Conservation (phyloP, 2,329 filamentous ascomycete species). For the Aulographum hederae region DNA sequence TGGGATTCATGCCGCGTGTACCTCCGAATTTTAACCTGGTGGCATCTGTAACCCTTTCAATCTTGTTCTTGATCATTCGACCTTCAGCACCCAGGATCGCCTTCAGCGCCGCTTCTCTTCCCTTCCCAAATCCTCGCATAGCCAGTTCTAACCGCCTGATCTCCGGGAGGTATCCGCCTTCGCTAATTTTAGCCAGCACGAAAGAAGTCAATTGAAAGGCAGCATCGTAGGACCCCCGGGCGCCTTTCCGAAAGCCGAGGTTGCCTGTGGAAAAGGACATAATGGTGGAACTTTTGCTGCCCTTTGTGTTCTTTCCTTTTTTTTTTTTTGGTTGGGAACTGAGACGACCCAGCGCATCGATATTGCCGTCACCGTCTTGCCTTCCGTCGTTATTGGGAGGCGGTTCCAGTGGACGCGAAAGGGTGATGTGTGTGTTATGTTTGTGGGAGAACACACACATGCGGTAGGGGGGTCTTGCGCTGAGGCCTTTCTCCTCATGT, state of each 20-base stretch:
- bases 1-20: slow-evolving; percentile 65
- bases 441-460: slow-evolving; percentile 74
- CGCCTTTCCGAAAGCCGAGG: slow-evolving; percentile 75
- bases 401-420: slow-evolving; percentile 71
- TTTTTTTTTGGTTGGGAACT: too few species aligned
- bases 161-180: slow-evolving; percentile 51
- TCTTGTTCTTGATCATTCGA: slow-evolving; percentile 51
- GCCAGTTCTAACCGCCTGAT: slow-evolving; percentile 54
- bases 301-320: too few species aligned
- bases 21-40: slow-evolving; percentile 94
- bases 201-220: slow-evolving; percentile 80
- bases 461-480: slow-evolving; percentile 47
- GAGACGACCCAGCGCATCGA: slow-evolving; percentile 10
- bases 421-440: slow-evolving; percentile 90
- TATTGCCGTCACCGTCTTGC: slow-evolving; percentile 9
- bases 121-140: slow-evolving; percentile 68
- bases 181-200: slow-evolving; percentile 67
- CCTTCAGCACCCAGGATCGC: slow-evolving; percentile 77
- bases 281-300: slow-evolving; percentile 50
- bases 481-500: too few species aligned
- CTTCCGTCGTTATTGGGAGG: too few species aligned
- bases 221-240: slow-evolving; percentile 70
- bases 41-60: slow-evolving; percentile 64
- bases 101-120: slow-evolving; percentile 79
- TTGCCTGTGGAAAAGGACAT: slow-evolving; percentile 71